Conservation (phyloP, 495 filamentous ascomycete species). For the Aspergillus olivimuriae region DNA sequence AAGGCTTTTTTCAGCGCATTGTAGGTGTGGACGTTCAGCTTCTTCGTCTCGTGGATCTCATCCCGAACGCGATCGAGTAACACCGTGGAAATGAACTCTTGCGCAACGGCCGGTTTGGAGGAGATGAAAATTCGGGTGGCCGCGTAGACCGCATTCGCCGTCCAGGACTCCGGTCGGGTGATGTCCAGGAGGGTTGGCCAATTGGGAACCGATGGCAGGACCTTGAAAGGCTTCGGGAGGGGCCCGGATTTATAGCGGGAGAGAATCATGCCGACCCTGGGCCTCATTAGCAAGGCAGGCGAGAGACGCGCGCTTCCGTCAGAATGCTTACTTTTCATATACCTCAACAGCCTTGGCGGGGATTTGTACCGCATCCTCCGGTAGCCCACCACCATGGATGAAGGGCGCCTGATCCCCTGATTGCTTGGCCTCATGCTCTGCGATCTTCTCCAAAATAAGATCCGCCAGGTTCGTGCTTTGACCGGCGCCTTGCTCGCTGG, state of each 20-base stretch:
- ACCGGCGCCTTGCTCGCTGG: conserved; percentile 40
- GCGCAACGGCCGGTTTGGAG: conserved; percentile 64
- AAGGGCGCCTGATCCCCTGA: conserved; percentile 30
- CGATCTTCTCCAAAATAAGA: conserved; percentile 89
- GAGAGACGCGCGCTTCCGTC: no score
- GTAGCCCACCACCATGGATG: conserved; percentile 43
- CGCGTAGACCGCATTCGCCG: conserved; percentile 77
- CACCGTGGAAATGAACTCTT: conserved; percentile 73
- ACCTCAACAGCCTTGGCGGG: conserved; percentile 91
- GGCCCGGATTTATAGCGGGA: conserved; percentile 92
- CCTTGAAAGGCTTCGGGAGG: conserved; percentile 95
- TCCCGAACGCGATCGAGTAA: conserved; percentile 84
- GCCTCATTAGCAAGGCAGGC: conserved; percentile 18
- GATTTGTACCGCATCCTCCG: conserved; percentile 77
- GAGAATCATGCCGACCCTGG: conserved; percentile 76
- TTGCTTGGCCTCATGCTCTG: conserved; percentile 74
- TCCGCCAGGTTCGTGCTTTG: conserved; percentile 79
- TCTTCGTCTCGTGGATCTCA: conserved; percentile 80
- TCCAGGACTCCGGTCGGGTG: conserved; percentile 80
- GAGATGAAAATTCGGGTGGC: conserved; percentile 87
- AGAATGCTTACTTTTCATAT: conserved; percentile 67
- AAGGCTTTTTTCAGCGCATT: conserved; percentile 84
- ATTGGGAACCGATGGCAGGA: conserved; percentile 82
- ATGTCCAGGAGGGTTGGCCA: conserved; percentile 83
- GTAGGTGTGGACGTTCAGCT: conserved; percentile 92